Base-by-base conservation (phyloP, 2,329 filamentous ascomycete species). In the Purpureocillium lavendulum region DNA sequence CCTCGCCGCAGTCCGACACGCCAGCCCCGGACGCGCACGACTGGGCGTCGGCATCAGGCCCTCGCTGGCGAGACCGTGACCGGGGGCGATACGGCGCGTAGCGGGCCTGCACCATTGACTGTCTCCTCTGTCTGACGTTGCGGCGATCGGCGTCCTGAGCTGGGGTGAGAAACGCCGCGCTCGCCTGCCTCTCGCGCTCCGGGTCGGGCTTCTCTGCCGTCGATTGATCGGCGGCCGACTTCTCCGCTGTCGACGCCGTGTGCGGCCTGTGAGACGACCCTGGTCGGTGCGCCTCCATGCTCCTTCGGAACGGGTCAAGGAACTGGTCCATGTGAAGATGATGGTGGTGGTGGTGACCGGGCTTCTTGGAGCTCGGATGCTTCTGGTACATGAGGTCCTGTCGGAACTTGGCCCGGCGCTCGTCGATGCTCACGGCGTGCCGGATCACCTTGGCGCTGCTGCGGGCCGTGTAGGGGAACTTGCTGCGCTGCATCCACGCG, bases 401-500 rank as follows among this genome's bases (percentile, higher is more conserved):
- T 6, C 81, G 69, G 46, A 86, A 86, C 58, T 85, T 85, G 44
- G 81, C 80, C 2, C 82, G 71, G 6, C 80, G 67, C 56, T 86
- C 82, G 45, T 85, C 81, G 41, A 85, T 84, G 14, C 76, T 76
- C 2, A 85, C 81, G 1, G 80, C 80, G 45, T 85, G 82, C 0
- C 82, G 71, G 38, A 85, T 80, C 0, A 82, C 72, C 49, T 67
- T 71, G 3, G 75, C 75, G 8, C 67, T 75, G 16, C 69, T 76
- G 1, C 71, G 60, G 1, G 73, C 74, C 0, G 75, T 79, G 53
- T 83, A 84, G 0, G 84, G 84, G 32, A 87, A 87, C 54, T 82
- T 87, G 53, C 74, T 85, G 30, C 85, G 75, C 53, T 86, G 76
- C 82, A 90, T 89, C 76, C 80, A 85, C 0, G 73, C 71, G 2